Evolutionary conservation across 1,139 yeast species (phyloP), one percentile per base, ranked within the genome.

Genomic region (Nematodospora anomalae): DNA sequence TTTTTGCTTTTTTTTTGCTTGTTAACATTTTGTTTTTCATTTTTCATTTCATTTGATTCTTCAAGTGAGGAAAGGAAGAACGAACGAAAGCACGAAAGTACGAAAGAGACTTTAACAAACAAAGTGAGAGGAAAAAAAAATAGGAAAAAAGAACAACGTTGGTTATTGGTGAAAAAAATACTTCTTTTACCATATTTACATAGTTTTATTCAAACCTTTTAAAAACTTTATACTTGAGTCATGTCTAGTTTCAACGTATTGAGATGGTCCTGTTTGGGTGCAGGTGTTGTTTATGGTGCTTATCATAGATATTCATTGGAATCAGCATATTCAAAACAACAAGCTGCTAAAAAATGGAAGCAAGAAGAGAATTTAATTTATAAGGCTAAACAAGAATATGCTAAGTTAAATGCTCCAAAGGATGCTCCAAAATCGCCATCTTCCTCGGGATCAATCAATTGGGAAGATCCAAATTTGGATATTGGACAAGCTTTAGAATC

Each of bases 391-490:
- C 83, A 81, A 39, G 90, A 86, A 69, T 92, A 75, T 66, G 89
- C 88, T 52, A 83, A 78, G 62, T 67, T 80, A 58, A 74, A 83
- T 64, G 31, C 40, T 48, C 75, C 76, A 50, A 66, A 69, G 53
- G 60, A 65, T 61, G 44, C 59, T 56, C 42, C 53, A 26, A 60
- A 65, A 40, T 24, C 37, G 6, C 41, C 53, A 16, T 41, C 53
- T 12, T 38, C 57, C 14, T 39, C 62, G 14, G 70, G 72, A 25
- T 68, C 81, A 40, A 70, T 86, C 51, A 82, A 88, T 68, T 76
- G 90, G 65, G 94, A 87, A 56, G 96, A 89, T 66, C 94, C 95
- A 52, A 84, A 88, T 72, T 78, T 88, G 63, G 97, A 90, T 62
- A 74, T 85, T 50, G 96, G 74, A 28, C 57, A 56, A 47, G 75